These are phyloP conservation scores for Cochlearia excelsa DNA, from an alignment of 345 rosid species.

Conservation along the genomic window DNA sequence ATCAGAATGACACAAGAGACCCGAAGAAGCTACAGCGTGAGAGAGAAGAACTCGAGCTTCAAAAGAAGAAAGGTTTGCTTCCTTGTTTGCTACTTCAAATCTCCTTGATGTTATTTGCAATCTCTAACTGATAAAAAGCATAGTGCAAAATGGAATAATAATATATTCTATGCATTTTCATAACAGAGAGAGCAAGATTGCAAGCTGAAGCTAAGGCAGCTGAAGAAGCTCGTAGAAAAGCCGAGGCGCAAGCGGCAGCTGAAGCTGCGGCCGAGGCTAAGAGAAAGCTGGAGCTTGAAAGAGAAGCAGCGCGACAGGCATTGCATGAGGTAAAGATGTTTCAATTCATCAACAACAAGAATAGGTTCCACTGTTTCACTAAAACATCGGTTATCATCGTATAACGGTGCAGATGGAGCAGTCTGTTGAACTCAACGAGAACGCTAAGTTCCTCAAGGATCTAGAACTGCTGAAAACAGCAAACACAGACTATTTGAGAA, in stretches of 20 bases:
- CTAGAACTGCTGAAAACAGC: slow-evolving; percentile 71
- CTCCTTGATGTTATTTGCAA: neutral
- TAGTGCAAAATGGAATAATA: neutral
- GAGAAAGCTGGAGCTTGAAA: slow-evolving; percentile 70
- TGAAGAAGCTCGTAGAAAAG: slow-evolving; percentile 69
- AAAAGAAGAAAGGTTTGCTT: slow-evolving; percentile 62
- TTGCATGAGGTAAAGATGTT: slow-evolving; percentile 53
- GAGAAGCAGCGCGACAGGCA: slow-evolving; percentile 91
- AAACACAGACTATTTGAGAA: slow-evolving; percentile 48
- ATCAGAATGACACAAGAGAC: slow-evolving; percentile 61
- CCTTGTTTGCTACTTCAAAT: slow-evolving; percentile 9
- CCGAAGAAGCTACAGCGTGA: slow-evolving; percentile 69
- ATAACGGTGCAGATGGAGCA: slow-evolving; percentile 69
- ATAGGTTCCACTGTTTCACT: neutral
- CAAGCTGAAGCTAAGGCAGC: slow-evolving; percentile 89
- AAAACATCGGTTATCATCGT: slow-evolving; percentile 5
- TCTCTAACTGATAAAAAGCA: no score
- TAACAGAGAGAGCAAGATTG: slow-evolving; percentile 67
- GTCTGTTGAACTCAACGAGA: slow-evolving; percentile 81
- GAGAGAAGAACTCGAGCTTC: slow-evolving; percentile 77
- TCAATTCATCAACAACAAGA: neutral
- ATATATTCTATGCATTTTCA: neutral
- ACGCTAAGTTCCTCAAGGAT: slow-evolving; percentile 67
- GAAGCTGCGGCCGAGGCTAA: slow-evolving; percentile 51
- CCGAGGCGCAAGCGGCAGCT: slow-evolving; percentile 74